Percentiles rank a stretch among this genome's conserved stretches.
phyloP scores from a whole-genome alignment of 2,329 filamentous ascomycete species.

The Botryosphaeria dothidea region DNA sequence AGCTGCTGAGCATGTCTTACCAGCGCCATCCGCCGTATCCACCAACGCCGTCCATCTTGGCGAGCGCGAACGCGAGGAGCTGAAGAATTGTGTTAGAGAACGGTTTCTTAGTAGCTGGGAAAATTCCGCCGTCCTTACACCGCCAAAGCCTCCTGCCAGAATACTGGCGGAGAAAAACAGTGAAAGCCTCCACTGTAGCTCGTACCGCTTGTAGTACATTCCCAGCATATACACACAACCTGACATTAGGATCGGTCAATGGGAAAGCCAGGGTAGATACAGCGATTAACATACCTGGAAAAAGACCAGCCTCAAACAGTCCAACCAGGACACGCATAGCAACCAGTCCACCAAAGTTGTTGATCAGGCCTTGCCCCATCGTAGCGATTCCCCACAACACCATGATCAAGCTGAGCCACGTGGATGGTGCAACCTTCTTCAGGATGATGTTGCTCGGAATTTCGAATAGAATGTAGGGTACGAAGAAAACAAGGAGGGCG shows the following conservation, averaged over 20 bases:
- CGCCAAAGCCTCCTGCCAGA: constrained; percentile 44
- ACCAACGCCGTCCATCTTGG: constrained; percentile 57
- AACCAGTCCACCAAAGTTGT: constrained; percentile 48
- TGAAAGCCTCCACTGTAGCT: constrained; percentile 43
- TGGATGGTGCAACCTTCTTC: constrained; percentile 52
- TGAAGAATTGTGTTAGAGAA: not conserved
- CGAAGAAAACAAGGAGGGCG: constrained; percentile 64
- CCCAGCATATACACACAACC: constrained; percentile 30
- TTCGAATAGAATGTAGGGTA: constrained; percentile 40
- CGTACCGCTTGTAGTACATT: constrained; percentile 46
- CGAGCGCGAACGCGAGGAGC: constrained; percentile 54
- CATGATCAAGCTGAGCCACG: constrained; percentile 43
- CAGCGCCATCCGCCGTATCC: constrained; percentile 37
- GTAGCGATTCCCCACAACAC: constrained; percentile 41
- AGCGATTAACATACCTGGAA: constrained; percentile 29
- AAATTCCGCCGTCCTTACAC: constrained; percentile 26
- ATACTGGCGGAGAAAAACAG: constrained; percentile 45
- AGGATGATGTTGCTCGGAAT: constrained; percentile 60
- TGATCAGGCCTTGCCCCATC: constrained; percentile 49
- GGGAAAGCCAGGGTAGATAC: not conserved
- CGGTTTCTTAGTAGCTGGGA: not conserved
- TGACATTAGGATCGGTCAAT: too few species aligned
- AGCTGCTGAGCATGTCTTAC: not conserved
- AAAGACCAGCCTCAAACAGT: constrained; percentile 35
- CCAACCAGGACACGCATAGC: constrained; percentile 45